Conservation (phyloP, 2,329 filamentous ascomycete species). For the Aspergillus aculeatinus region DNA sequence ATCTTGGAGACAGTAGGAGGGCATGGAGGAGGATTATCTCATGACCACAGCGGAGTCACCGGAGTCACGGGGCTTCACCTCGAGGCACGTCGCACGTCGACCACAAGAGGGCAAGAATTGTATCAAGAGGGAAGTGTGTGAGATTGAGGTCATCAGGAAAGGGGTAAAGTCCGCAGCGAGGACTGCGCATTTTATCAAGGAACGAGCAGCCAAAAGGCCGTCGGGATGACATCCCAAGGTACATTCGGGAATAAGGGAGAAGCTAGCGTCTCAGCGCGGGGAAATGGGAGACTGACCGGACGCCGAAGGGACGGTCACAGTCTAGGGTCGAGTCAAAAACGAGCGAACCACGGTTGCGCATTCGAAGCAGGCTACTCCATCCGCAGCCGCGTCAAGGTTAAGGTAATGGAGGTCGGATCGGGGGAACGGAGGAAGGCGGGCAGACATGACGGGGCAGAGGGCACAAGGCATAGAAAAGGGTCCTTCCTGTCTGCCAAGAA, state of each 20-base stretch:
- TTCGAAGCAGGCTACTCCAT: constrained; percentile 9
- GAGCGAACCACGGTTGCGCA: constrained; percentile 16
- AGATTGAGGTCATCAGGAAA: neutral
- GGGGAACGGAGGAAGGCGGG: constrained; percentile 35
- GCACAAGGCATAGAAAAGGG: constrained; percentile 8
- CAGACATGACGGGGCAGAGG: neutral
- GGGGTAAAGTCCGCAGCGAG: neutral
- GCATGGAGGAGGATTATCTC: constrained; percentile 62
- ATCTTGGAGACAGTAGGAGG: constrained; percentile 77
- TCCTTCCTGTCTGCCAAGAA: constrained; percentile 14
- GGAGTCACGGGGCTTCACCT: constrained; percentile 14
- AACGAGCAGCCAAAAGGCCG: neutral
- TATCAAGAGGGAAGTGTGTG: neutral
- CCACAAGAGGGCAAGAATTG: constrained; percentile 2
- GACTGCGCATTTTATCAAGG: neutral
- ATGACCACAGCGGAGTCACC: constrained; percentile 19
- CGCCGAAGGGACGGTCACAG: neutral
- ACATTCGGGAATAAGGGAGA: constrained; percentile 2
- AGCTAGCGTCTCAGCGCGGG: neutral
- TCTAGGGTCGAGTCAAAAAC: constrained; percentile 6
- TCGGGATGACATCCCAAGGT: neutral
- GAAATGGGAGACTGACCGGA: constrained; percentile 1
- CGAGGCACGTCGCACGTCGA: constrained; percentile 1
- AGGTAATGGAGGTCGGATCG: constrained; percentile 22
- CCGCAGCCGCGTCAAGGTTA: constrained; percentile 15